A percentile compares a stretch with the other conserved stretches of the same genome.
These are phyloP conservation scores for Pyrus communis DNA, from an alignment of 306 rosid species.

Conservation along the genomic window DNA sequence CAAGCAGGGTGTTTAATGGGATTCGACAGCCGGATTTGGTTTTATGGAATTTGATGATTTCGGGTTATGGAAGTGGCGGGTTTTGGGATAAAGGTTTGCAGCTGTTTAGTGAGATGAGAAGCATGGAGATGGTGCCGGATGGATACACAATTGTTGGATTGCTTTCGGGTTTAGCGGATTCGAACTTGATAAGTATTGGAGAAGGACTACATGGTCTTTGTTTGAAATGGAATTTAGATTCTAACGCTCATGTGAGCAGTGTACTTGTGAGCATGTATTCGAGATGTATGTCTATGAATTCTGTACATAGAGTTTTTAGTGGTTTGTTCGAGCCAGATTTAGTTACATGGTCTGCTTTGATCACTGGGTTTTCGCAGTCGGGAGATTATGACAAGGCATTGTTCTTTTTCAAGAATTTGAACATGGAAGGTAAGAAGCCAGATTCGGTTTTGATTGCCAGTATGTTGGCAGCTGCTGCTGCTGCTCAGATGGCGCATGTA, in stretches of 20 bases:
- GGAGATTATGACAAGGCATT: conserved; percentile 51
- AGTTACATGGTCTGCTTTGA: conserved; percentile 80
- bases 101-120: conserved; percentile 52
- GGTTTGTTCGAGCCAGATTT: conserved; percentile 62
- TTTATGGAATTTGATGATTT: conserved; percentile 76
- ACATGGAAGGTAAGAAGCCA: conserved; percentile 38
- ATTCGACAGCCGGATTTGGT: conserved; percentile 61
- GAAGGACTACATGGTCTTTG: conserved; percentile 62
- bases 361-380: conserved; percentile 61
- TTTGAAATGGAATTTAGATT: conserved; percentile 48
- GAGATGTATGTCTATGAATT: conserved; percentile 57
- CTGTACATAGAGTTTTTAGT: conserved; percentile 52
- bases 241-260: conserved; percentile 57
- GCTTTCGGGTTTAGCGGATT: conserved; percentile 44
- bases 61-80: conserved; percentile 53
- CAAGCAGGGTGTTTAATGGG: conserved; percentile 49
- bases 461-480: conserved; percentile 67
- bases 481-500: conserved; percentile 48
- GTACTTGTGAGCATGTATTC: conserved; percentile 77
- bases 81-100: conserved; percentile 49
- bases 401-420: conserved; percentile 50
- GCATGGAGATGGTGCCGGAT: conserved; percentile 47
- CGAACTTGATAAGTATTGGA: conserved; percentile 45
- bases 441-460: conserved; percentile 68
- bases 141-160: conserved; percentile 71